These are phyloP conservation scores for Metschnikowia santaceciliae DNA, from an alignment of 805 yeast genomes.

Conservation along the genomic window DNA sequence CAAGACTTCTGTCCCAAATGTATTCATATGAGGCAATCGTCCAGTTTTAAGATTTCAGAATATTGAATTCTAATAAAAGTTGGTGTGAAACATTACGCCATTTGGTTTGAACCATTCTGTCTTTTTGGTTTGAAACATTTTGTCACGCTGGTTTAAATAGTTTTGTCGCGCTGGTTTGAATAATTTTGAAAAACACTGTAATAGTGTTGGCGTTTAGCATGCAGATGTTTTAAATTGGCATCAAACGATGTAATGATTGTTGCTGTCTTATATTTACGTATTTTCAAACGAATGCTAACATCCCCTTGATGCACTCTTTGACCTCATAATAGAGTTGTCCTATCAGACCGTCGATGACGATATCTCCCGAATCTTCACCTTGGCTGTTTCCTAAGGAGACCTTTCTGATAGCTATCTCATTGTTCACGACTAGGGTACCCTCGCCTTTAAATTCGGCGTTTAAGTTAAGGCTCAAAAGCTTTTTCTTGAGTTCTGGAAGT, in stretches of 20 bases:
- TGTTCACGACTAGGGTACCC: constrained; percentile 85
- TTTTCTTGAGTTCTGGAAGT: constrained; percentile 71
- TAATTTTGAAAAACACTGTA: background rate
- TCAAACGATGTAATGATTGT: too few species aligned
- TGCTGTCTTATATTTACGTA: background rate
- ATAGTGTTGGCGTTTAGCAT: too few species aligned
- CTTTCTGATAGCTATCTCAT: constrained; percentile 69
- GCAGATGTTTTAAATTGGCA: too few species aligned
- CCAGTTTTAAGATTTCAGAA: too few species aligned
- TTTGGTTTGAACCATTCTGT: too few species aligned
- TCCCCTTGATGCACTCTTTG: constrained; percentile 62
- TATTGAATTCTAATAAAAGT: too few species aligned
- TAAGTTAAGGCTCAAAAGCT: constrained; percentile 53
- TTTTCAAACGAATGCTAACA: constrained; percentile 65
- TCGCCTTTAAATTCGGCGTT: constrained; percentile 89
- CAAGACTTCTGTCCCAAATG: too few species aligned
- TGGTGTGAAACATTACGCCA: too few species aligned
- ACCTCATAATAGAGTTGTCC: constrained; percentile 75
- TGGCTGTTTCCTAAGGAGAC: constrained; percentile 38
- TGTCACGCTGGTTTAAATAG: too few species aligned
- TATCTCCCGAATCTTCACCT: constrained; percentile 65
- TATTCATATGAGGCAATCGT: too few species aligned
- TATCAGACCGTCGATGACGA: constrained; percentile 80
- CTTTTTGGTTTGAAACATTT: too few species aligned
- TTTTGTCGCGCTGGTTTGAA: too few species aligned